Percentiles rank a stretch among this genome's conserved stretches.
phyloP scores from a whole-genome alignment of 169 alveolate species.

The Plasmodium berghei region DNA sequence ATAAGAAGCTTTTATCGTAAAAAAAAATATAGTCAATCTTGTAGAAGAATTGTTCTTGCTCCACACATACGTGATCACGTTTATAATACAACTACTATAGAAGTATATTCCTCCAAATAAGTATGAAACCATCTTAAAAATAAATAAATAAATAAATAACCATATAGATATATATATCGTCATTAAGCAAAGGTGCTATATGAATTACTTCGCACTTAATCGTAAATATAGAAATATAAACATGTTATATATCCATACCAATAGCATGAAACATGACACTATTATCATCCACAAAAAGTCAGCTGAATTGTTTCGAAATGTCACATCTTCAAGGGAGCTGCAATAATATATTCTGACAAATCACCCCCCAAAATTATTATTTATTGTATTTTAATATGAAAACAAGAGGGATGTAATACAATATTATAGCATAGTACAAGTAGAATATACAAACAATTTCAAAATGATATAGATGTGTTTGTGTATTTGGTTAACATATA shows the following conservation, averaged over 20 bases:
- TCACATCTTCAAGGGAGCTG: conserved; percentile 86
- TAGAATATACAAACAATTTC: too few relatives aligned
- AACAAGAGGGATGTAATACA: too few relatives aligned
- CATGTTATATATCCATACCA: conserved; percentile 48
- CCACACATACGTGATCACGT: conserved; percentile 94
- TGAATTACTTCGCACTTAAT: not conserved
- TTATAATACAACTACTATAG: conserved; percentile 92
- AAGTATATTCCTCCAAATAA: conserved; percentile 88
- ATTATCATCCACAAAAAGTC: conserved; percentile 91
- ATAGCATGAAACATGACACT: conserved; percentile 83
- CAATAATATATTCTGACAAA: conserved; percentile 82
- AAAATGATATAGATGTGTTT: too few relatives aligned
- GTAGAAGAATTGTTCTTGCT: conserved; percentile 92
- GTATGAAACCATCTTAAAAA: conserved; percentile 79
- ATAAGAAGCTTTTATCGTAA: conserved; percentile 93
- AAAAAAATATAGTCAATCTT: conserved; percentile 88
- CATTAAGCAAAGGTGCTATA: too few relatives aligned
- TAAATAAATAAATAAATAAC: not conserved
- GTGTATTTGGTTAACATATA: too few relatives aligned
- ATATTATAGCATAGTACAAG: too few relatives aligned
- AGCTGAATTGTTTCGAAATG: conserved; percentile 88
- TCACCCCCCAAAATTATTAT: not conserved
- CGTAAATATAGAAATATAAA: not conserved
- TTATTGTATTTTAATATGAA: not conserved
- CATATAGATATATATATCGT: too few relatives aligned